Conservation (phyloP, 331 rosid species). For the Cydonia oblonga region DNA sequence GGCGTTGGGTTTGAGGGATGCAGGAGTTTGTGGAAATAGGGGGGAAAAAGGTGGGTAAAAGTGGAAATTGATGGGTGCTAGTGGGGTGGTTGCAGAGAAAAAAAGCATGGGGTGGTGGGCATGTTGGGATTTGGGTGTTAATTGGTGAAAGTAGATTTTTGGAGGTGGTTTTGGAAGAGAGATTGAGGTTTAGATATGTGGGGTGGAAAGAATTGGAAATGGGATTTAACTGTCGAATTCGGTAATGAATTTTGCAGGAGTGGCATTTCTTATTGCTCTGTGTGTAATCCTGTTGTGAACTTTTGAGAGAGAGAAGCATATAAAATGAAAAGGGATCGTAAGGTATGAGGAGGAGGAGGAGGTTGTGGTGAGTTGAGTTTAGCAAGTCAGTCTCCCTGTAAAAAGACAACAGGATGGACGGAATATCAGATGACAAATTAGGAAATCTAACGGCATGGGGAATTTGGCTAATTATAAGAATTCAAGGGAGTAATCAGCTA, state of each 20-base stretch:
- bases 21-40: constrained; percentile 7
- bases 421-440: too few relatives aligned
- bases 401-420: too few relatives aligned
- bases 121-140: neutral
- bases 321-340: neutral
- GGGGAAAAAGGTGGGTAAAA: constrained; percentile 3
- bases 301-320: neutral
- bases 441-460: too few relatives aligned
- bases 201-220: neutral
- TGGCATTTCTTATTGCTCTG: too few relatives aligned
- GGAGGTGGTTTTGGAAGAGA: neutral
- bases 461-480: too few relatives aligned
- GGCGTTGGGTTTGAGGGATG: neutral
- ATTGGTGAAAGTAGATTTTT: neutral
- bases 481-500: too few relatives aligned
- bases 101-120: constrained; percentile 17
- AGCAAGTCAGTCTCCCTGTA: too few relatives aligned
- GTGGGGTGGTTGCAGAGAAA: constrained; percentile 24
- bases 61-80: constrained; percentile 12
- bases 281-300: too few relatives aligned
- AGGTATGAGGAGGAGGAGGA: neutral
- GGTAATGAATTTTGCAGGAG: neutral
- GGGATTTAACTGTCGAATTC: neutral
- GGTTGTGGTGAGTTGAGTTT: too few relatives aligned
- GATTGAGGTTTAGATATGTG: neutral